A percentile compares a stretch with the other conserved stretches of the same genome.
phyloP scores from a whole-genome alignment of 164 flowering plant species.

The Vitis riparia region DNA sequence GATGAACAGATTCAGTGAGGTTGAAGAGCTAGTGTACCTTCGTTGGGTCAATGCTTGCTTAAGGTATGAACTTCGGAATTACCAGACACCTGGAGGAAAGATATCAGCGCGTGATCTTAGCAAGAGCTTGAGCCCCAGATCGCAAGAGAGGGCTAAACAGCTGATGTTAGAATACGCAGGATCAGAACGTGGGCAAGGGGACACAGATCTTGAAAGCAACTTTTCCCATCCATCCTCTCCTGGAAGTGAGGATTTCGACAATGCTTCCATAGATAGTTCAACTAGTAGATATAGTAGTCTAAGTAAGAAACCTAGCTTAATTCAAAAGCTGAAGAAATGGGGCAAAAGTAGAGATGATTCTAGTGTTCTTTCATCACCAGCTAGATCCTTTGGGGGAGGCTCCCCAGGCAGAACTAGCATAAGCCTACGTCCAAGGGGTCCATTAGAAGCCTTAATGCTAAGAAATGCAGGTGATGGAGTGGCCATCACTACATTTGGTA shows the following conservation, averaged over 20 bases:
- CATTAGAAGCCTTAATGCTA: conserved; percentile 82
- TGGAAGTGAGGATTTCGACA: conserved; percentile 94
- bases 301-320: conserved; percentile 75
- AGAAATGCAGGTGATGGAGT: conserved; percentile 84
- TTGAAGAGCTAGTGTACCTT: conserved; percentile 94
- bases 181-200: conserved; percentile 94
- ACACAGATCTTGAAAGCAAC: conserved; percentile 86
- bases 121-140: conserved; percentile 83
- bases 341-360: conserved; percentile 85
- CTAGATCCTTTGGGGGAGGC: conserved; percentile 69
- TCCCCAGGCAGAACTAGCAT: conserved; percentile 68
- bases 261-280: conserved; percentile 84
- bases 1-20: conserved; percentile 94
- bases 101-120: conserved; percentile 87
- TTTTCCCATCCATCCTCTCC: conserved; percentile 88
- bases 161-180: conserved; percentile 92
- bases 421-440: conserved; percentile 64
- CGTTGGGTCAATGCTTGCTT: conserved; percentile 99
- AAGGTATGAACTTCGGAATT: conserved; percentile 83
- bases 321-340: conserved; percentile 95
- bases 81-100: conserved; percentile 81
- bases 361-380: conserved; percentile 67
- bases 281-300: conserved; percentile 63
- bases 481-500: conserved; percentile 86
- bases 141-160: conserved; percentile 85